Conservation (phyloP, 2,329 filamentous ascomycete genomes). For the Xylaria sp. region DNA sequence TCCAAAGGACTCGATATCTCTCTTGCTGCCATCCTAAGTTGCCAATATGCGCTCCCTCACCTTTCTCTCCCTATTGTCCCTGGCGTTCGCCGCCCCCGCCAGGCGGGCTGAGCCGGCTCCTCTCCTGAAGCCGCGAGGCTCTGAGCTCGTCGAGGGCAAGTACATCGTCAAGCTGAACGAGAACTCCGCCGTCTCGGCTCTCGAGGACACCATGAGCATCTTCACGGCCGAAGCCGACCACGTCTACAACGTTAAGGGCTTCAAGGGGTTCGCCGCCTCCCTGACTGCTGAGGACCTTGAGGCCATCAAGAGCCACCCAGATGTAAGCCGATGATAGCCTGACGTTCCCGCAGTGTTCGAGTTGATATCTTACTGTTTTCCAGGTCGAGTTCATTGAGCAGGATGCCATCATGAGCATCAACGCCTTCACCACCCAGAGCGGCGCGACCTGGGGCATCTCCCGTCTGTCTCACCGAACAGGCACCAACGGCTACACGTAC, state of each 20-base stretch:
- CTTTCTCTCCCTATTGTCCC: conserved; percentile 31
- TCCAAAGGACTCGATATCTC: not conserved
- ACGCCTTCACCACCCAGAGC: conserved; percentile 38
- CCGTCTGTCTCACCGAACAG: conserved; percentile 46
- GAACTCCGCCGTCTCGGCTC: conserved; percentile 33
- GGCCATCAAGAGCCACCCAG: conserved; percentile 42
- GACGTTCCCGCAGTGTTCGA: not conserved
- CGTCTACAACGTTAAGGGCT: conserved; percentile 36
- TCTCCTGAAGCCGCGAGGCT: conserved; percentile 33
- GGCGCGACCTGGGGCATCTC: conserved; percentile 48
- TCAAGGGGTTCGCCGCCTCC: conserved; percentile 47
- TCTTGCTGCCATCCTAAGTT: conserved; percentile 13
- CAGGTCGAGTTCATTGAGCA: conserved; percentile 42
- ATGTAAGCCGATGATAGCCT: conserved; percentile 35
- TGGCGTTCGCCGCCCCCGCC: conserved; percentile 37
- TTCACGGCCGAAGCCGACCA: conserved; percentile 38
- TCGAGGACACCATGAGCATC: conserved; percentile 36
- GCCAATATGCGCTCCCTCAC: conserved; percentile 32
- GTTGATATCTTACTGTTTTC: conserved; percentile 12
- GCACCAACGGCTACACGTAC: conserved; percentile 44
- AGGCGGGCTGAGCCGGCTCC: conserved; percentile 37
- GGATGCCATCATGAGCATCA: conserved; percentile 38
- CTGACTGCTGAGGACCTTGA: conserved; percentile 47
- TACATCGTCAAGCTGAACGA: conserved; percentile 52
- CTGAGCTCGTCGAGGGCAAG: conserved; percentile 40